Evolutionary conservation across 208 protist species (phyloP).

Genomic region (Naegleria lovaniensis): DNA sequence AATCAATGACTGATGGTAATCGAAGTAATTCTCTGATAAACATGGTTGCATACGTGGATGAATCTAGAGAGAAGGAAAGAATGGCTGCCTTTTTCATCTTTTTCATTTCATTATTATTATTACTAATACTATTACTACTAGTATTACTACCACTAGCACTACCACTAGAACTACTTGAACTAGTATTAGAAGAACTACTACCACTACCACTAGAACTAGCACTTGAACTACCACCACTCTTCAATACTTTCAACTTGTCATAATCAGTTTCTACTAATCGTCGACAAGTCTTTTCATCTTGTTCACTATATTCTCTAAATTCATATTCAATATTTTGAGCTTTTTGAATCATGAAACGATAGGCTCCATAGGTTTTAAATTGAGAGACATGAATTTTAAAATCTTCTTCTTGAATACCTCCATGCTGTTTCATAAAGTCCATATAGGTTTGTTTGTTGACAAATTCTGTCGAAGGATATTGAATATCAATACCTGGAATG

Average conservation of each 20-base stretch:
- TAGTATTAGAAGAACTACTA: too few species aligned
- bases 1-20: neutral
- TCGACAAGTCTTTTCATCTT: neutral
- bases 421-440: conserved; percentile 34
- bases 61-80: conserved; percentile 43
- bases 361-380: conserved; percentile 36
- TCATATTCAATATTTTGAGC: conserved; percentile 35
- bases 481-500: conserved; percentile 66
- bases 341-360: conserved; percentile 38
- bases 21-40: conserved; percentile 41
- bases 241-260: neutral
- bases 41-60: conserved; percentile 55
- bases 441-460: conserved; percentile 58
- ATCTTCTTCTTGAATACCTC: neutral
- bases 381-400: conserved; percentile 1
- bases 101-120: neutral
- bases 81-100: conserved; percentile 12
- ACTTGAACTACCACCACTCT: neutral
- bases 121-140: neutral
- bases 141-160: too few species aligned
- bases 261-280: conserved; percentile 37
- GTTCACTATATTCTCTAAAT: conserved; percentile 32
- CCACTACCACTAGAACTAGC: too few species aligned
- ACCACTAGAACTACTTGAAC: too few species aligned
- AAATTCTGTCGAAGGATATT: conserved; percentile 55